A percentile compares a stretch with the other conserved stretches of the same genome.
Conservation (phyloP, 768 basidiomycete species). For the Lyophyllum semitale region DNA sequence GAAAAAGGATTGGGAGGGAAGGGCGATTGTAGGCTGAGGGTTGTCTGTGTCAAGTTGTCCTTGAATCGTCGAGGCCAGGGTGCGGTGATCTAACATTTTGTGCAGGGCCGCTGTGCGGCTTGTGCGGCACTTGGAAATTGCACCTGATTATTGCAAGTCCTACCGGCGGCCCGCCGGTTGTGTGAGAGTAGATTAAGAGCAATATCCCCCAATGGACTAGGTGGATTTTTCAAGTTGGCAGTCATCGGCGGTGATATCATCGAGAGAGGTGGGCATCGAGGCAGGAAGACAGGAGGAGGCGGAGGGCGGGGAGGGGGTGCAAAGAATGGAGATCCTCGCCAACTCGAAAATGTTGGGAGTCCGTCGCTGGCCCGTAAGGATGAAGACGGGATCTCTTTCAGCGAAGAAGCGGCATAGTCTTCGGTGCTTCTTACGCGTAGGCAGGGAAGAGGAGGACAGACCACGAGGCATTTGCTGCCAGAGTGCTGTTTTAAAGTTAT, state of each 20-base stretch:
- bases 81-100: not conserved
- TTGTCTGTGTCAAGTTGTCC: not conserved
- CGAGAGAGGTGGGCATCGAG: not conserved
- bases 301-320: not conserved
- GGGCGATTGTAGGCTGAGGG: not conserved
- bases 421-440: conserved; percentile 3
- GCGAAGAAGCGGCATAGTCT: not conserved
- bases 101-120: conserved; percentile 1
- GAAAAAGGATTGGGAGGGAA: not conserved
- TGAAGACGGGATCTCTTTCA: not conserved
- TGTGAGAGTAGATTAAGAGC: conserved; percentile 4
- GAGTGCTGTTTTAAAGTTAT: conserved; percentile 6
- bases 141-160: not conserved
- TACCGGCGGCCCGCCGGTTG: conserved; percentile 12
- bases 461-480: not conserved
- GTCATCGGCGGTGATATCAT: conserved; percentile 1
- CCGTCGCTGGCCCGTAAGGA: conserved; percentile 8
- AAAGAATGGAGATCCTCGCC: not conserved
- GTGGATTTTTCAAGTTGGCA: not conserved
- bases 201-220: conserved; percentile 18
- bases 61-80: not conserved
- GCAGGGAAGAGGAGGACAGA: not conserved
- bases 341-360: not conserved
- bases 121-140: not conserved
- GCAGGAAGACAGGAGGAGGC: not conserved